These are phyloP conservation scores for Serendipita vermifera DNA, from an alignment of 768 basidiomycete genomes.

Conservation along the genomic window DNA sequence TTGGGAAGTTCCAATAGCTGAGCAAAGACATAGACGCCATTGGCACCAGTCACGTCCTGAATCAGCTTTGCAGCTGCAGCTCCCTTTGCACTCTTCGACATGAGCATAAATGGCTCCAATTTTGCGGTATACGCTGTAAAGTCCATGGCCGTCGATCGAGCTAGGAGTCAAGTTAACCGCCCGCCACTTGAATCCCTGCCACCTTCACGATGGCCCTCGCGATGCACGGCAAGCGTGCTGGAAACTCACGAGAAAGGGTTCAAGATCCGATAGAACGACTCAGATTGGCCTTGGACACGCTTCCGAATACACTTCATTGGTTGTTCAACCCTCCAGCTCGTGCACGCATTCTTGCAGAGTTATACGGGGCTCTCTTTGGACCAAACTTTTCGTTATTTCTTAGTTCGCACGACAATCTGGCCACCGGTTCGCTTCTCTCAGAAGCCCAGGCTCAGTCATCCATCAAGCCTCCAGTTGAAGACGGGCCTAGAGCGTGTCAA, in stretches of 20 bases:
- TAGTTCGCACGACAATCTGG: slow-evolving; percentile 42
- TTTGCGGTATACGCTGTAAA: slow-evolving; percentile 32
- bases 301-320: slow-evolving; percentile 11
- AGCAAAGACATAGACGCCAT: slow-evolving; percentile 84
- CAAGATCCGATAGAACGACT: slow-evolving; percentile 5
- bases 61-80: slow-evolving; percentile 85
- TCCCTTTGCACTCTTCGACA: slow-evolving; percentile 85
- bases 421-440: slow-evolving; percentile 45
- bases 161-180: background rate
- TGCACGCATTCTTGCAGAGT: slow-evolving; percentile 66
- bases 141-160: background rate
- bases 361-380: slow-evolving; percentile 77
- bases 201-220: background rate
- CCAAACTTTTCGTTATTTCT: slow-evolving; percentile 60
- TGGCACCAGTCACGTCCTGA: slow-evolving; percentile 73
- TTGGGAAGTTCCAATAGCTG: slow-evolving; percentile 74
- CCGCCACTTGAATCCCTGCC: too few species aligned
- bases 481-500: slow-evolving; percentile 56
- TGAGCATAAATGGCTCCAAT: slow-evolving; percentile 80
- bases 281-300: slow-evolving; percentile 10
- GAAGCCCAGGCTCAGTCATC: slow-evolving; percentile 53
- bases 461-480: slow-evolving; percentile 43
- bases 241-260: background rate
- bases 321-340: slow-evolving; percentile 24
- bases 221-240: background rate